Percentiles rank a stretch among this genome's conserved stretches.
Evolutionary conservation across 164 flowering plant genomes (phyloP).

Genomic region (Platanus orientalis): DNA sequence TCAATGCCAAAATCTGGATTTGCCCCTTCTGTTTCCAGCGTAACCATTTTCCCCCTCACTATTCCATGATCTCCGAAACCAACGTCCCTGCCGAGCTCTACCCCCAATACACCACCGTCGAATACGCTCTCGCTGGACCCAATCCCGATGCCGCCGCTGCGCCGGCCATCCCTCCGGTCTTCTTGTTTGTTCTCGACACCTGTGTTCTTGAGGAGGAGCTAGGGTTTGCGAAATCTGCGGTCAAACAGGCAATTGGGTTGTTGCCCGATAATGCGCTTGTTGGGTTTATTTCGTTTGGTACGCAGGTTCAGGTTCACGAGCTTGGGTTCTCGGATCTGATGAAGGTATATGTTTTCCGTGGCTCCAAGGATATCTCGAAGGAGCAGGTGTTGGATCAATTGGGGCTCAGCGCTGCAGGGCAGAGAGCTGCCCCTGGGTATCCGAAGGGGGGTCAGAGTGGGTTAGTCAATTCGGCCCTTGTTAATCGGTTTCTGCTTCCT

Average conservation of each 20-base stretch:
- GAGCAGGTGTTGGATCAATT: slow-evolving; percentile 93
- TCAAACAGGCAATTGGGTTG: slow-evolving; percentile 69
- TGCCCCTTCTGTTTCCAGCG: slow-evolving; percentile 71
- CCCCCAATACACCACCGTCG: slow-evolving; percentile 67
- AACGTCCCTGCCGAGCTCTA: slow-evolving; percentile 86
- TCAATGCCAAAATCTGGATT: slow-evolving; percentile 67
- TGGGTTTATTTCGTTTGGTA: slow-evolving; percentile 85
- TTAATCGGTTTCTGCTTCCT: slow-evolving; percentile 70
- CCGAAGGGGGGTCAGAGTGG: slow-evolving; percentile 39
- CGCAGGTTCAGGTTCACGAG: slow-evolving; percentile 96
- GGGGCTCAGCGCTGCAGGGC: slow-evolving; percentile 42
- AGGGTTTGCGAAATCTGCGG: slow-evolving; percentile 64
- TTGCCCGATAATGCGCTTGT: slow-evolving; percentile 85
- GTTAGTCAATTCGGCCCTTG: slow-evolving; percentile 25
- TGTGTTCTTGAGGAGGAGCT: slow-evolving; percentile 92
- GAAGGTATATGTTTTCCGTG: slow-evolving; percentile 82
- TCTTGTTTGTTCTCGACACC: slow-evolving; percentile 76
- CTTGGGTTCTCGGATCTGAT: slow-evolving; percentile 80
- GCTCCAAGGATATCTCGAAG: slow-evolving; percentile 68
- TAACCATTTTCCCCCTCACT: slow-evolving; percentile 69
- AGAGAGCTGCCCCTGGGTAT: slow-evolving; percentile 30
- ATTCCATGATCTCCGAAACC: slow-evolving; percentile 54
- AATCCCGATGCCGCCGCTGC: slow-evolving; percentile 1
- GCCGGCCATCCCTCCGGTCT: slow-evolving; percentile 47
- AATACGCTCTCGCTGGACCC: slow-evolving; percentile 37